phyloP scores from a whole-genome alignment of 768 basidiomycete genomes.

The Ephemerocybe angulata region DNA sequence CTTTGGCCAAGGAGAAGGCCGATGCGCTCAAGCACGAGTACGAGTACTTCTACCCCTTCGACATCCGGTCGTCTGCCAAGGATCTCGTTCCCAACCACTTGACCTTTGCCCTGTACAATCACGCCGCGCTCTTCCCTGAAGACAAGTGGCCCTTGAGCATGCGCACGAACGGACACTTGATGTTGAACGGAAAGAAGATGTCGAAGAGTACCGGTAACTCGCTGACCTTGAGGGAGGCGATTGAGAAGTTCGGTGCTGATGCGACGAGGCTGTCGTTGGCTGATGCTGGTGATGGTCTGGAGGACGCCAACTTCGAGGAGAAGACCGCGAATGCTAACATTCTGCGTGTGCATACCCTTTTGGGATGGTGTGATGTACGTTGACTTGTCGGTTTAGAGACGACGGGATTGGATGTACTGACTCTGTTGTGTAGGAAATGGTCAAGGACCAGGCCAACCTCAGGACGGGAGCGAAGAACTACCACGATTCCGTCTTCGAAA shows the following conservation, averaged over 20 bases:
- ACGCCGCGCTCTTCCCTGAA: constrained; percentile 90
- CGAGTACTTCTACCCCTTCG: constrained; percentile 97
- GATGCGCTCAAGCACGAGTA: constrained; percentile 87
- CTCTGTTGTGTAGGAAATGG: constrained; percentile 61
- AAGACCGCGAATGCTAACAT: constrained; percentile 97
- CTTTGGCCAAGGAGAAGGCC: constrained; percentile 71
- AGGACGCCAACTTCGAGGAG: constrained; percentile 99
- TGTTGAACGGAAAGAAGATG: constrained; percentile 99
- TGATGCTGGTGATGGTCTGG: constrained; percentile 95
- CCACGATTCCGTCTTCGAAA: constrained; percentile 87
- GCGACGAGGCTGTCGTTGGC: constrained; percentile 89
- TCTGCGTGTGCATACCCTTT: constrained; percentile 83
- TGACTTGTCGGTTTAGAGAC: background rate
- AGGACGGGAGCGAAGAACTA: constrained; percentile 74
- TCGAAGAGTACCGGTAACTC: constrained; percentile 95
- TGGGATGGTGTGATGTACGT: constrained; percentile 87
- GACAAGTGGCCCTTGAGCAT: constrained; percentile 90
- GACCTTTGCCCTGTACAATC: constrained; percentile 91
- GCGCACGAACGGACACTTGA: constrained; percentile 93
- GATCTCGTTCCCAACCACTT: constrained; percentile 95
- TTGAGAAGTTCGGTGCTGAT: constrained; percentile 96
- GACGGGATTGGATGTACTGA: constrained; percentile 1
- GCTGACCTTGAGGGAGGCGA: constrained; percentile 82
- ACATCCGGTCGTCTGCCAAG: constrained; percentile 96
- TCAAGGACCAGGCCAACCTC: constrained; percentile 64